phyloP scores from a whole-genome alignment of 2,329 filamentous ascomycete species.

The Massarina eburnea region DNA sequence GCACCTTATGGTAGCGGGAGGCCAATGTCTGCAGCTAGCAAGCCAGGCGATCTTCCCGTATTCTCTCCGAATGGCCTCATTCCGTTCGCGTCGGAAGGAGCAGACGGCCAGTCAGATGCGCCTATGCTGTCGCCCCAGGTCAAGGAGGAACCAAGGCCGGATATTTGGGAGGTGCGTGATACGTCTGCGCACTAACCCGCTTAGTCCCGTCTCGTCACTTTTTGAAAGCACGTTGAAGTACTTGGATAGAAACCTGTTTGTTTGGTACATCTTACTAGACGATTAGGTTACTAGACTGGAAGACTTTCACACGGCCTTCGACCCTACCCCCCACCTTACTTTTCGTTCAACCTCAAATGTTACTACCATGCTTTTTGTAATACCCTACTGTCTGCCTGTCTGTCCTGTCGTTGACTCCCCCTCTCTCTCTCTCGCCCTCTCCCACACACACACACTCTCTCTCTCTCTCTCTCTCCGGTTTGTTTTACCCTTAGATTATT shows the following conservation, averaged over 20 bases:
- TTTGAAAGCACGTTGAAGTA: no score
- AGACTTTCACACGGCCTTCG: no score
- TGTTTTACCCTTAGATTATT: no score
- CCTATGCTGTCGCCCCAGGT: background rate
- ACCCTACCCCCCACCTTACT: no score
- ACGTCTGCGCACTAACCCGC: constrained; percentile 39
- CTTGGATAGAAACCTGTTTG: background rate
- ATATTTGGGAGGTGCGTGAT: constrained; percentile 51
- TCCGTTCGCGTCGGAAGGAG: constrained; percentile 30
- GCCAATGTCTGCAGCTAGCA: constrained; percentile 34
- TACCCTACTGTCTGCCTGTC: background rate
- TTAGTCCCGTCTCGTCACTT: background rate
- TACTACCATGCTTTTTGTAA: background rate
- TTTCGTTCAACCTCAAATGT: no score
- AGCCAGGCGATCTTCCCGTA: constrained; percentile 50
- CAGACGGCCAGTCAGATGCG: background rate
- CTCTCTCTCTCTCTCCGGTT: no score
- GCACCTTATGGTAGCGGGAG: background rate
- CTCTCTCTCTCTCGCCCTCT: no score
- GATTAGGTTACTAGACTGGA: no score
- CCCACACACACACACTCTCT: no score
- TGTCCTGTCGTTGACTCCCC: no score
- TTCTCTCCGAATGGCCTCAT: constrained; percentile 48
- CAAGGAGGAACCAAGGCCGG: constrained; percentile 8
- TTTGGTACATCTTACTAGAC: background rate